Conservation (phyloP, 345 rosid species). For the Mallotus nudiflorus region DNA sequence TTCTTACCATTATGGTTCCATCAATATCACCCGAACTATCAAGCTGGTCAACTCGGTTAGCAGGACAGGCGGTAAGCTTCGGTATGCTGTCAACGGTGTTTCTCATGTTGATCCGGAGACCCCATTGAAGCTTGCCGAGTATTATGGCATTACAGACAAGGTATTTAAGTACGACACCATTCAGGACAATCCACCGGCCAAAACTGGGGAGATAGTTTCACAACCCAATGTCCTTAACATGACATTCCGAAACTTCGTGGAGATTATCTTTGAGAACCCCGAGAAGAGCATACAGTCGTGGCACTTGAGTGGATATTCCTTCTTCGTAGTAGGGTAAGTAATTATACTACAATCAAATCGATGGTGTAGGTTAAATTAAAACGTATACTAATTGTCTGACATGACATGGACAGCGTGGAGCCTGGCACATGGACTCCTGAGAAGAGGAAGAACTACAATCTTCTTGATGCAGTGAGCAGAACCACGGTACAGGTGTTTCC, state of each 20-base stretch:
- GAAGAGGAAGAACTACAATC: slow-evolving; percentile 77
- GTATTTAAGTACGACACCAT: slow-evolving; percentile 23
- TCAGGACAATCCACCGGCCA: slow-evolving; percentile 10
- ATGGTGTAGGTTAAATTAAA: no score
- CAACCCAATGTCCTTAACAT: slow-evolving; percentile 48
- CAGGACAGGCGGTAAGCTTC: slow-evolving; percentile 19
- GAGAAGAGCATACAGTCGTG: slow-evolving; percentile 68
- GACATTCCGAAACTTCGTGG: slow-evolving; percentile 71
- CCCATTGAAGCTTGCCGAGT: slow-evolving; percentile 26
- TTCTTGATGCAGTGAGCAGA: slow-evolving; percentile 82
- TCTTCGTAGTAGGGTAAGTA: slow-evolving; percentile 80
- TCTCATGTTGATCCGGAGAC: slow-evolving; percentile 21
- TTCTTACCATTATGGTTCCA: slow-evolving; percentile 26
- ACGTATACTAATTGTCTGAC: no score
- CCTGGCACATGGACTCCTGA: slow-evolving; percentile 75
- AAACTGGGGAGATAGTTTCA: neutral
- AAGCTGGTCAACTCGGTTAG: slow-evolving; percentile 12
- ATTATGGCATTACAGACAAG: slow-evolving; percentile 23
- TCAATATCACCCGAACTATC: slow-evolving; percentile 29
- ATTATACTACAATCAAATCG: neutral
- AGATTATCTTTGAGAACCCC: slow-evolving; percentile 73
- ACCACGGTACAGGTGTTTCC: slow-evolving; percentile 86
- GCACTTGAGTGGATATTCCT: slow-evolving; percentile 69
- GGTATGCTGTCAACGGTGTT: slow-evolving; percentile 25
- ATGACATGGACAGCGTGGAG: slow-evolving; percentile 47